Evolutionary conservation across 176 grass and related monocot genomes (phyloP).

Genomic region (Areca catechu): DNA sequence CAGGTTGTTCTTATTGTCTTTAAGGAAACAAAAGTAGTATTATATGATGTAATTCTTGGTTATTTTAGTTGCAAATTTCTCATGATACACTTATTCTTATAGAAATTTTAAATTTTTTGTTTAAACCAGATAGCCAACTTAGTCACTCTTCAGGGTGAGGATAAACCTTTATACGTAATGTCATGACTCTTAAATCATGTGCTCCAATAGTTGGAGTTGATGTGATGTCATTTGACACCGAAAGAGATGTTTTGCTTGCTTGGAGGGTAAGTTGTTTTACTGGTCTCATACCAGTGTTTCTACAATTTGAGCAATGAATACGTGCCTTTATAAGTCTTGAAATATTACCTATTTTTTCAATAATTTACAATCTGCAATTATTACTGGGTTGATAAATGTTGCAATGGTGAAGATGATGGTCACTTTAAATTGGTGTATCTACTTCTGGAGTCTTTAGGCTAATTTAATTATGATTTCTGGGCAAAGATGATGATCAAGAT

Average conservation of each 20-base stretch:
- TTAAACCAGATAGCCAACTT: constrained; percentile 83
- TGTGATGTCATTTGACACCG: constrained; percentile 92
- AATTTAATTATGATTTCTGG: no score
- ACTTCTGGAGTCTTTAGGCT: no score
- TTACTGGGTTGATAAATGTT: no score
- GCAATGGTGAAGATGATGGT: no score
- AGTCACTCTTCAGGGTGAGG: constrained; percentile 89
- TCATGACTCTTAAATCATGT: constrained; percentile 96
- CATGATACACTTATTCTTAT: constrained; percentile 3
- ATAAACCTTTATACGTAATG: constrained; percentile 67
- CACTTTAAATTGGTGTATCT: no score
- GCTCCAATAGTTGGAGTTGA: constrained; percentile 88
- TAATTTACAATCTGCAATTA: no score
- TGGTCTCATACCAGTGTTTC: not conserved
- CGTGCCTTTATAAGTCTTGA: no score
- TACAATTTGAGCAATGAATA: no score
- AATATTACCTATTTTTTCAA: no score
- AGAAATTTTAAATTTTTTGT: constrained; percentile 6
- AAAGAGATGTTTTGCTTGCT: constrained; percentile 78
- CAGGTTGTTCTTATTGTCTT: constrained; percentile 56
- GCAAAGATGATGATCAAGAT: no score
- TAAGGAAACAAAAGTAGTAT: not conserved
- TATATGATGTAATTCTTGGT: constrained; percentile 11
- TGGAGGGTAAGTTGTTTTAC: constrained; percentile 74
- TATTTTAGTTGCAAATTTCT: not conserved